Evolutionary conservation across 495 filamentous ascomycete genomes (phyloP).

Genomic region (Neurospora sp.): DNA sequence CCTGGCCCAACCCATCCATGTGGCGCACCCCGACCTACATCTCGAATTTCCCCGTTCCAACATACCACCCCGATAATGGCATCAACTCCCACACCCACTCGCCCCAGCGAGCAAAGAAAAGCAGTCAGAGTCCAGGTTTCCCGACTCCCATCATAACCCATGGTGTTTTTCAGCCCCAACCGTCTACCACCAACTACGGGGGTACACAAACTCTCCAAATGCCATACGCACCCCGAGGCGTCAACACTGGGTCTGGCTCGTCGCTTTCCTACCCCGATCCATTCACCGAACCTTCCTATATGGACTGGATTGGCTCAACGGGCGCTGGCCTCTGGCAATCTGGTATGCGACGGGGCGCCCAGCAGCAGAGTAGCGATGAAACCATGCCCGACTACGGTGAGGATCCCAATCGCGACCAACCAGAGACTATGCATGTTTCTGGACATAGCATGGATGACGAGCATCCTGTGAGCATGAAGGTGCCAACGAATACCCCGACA

Average conservation of each 20-base stretch:
- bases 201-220: conserved; percentile 5
- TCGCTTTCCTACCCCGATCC: conserved; percentile 20
- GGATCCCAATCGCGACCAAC: conserved; percentile 3
- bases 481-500: conserved; percentile 31
- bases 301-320: conserved; percentile 25
- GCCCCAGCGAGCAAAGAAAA: conserved; percentile 9
- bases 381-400: conserved; percentile 32
- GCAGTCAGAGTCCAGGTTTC: conserved; percentile 8
- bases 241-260: conserved; percentile 6
- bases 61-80: conserved; percentile 31
- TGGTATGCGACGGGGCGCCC: conserved; percentile 10
- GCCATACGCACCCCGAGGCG: conserved; percentile 14
- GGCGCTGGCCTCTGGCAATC: background rate
- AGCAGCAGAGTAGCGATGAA: conserved; percentile 25
- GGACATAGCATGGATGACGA: conserved; percentile 23
- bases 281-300: conserved; percentile 27
- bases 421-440: conserved; percentile 19
- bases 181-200: conserved; percentile 8
- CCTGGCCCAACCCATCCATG: conserved; percentile 72
- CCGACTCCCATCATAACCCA: background rate
- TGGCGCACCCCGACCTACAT: conserved; percentile 44
- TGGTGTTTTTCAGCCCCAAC: conserved; percentile 8
- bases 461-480: conserved; percentile 19
- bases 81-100: conserved; percentile 35
- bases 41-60: conserved; percentile 26